Base-by-base conservation (phyloP, 1,284 basidiomycete species). In the Leccinum griseonigrum region DNA sequence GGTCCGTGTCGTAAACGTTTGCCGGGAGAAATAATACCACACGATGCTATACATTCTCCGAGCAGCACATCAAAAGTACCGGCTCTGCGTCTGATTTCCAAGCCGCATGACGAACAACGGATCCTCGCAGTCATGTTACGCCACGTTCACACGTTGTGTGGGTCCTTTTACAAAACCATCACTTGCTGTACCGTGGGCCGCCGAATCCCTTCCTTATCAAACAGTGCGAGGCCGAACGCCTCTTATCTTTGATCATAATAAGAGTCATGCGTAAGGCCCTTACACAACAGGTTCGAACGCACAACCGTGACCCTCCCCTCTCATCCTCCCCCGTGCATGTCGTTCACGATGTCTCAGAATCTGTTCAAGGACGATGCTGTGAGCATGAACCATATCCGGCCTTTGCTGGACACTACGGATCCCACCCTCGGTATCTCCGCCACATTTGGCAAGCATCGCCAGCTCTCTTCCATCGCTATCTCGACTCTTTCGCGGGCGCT, bases 371-470 rank as follows among this genome's bases (percentile, higher is more conserved):
- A 18, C 13, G 53, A 54, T 54, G 32, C 32, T 16, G 5, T 54
- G 22, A 16, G 16, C 18, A 54, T 54, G 34, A 26, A 38, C 13
- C 40, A 67, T 13, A 29, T 77, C 9, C 50, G 67, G 26, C 56
- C 62, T 0, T 72, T 79, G 31, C 51, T 76, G 28, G 55, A 65
- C 10, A 68, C 73, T 0, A 65, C 61, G 4, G 63, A 65, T 29
- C 61, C 67, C 26, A 56, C 61, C 14, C 58, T 62, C 18, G 81
- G 80, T 2, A 54, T 81, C 4, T 74, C 79, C 13, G 76, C 79
- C 0, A 66, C 67, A 0, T 80, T 78, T 62, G 75, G 74, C 3
- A 18, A 70, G 1, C 69, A 72, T 31, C 75, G 75, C 29, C 62
- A 67, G 7, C 62, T 82, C 14, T 67, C 66, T 0, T 63, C 67